Conservation (phyloP, 805 yeast species). For the Candida sakaeoensis region DNA sequence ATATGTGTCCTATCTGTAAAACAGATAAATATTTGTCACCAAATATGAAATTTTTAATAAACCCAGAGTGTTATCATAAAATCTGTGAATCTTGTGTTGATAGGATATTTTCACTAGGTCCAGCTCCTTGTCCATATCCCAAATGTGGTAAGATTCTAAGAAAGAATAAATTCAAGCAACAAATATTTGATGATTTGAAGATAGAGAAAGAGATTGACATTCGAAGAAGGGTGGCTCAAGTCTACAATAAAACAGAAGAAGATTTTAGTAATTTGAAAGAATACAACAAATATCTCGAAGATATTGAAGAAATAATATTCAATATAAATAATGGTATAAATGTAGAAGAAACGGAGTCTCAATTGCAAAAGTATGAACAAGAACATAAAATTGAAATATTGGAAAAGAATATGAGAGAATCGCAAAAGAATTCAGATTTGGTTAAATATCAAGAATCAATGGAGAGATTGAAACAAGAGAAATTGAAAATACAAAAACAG, state of each 20-base stretch:
- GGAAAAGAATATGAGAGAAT: constrained; percentile 69
- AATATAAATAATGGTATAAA: constrained; percentile 70
- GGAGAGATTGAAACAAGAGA: constrained; percentile 56
- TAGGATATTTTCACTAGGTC: constrained; percentile 89
- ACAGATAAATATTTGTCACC: constrained; percentile 93
- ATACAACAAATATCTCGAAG: constrained; percentile 78
- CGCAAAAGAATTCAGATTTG: constrained; percentile 57
- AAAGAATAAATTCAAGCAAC: constrained; percentile 86
- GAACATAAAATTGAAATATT: constrained; percentile 71
- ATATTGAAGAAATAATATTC: constrained; percentile 75
- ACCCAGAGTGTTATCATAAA: constrained; percentile 97
- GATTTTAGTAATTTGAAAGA: constrained; percentile 62
- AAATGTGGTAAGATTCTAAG: constrained; percentile 84
- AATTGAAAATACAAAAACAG: constrained; percentile 64
- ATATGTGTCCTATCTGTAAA: constrained; percentile 96
- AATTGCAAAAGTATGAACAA: constrained; percentile 63
- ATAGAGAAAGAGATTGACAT: constrained; percentile 94
- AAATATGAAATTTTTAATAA: constrained; percentile 84
- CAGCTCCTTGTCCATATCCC: constrained; percentile 94
- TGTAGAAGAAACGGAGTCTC: constrained; percentile 62
- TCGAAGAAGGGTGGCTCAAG: constrained; percentile 68
- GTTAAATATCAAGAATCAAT: constrained; percentile 59
- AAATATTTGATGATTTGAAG: constrained; percentile 82
- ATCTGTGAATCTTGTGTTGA: constrained; percentile 97
- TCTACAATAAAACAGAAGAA: constrained; percentile 75